Percentiles rank a stretch among this genome's conserved stretches.
Evolutionary conservation across 768 basidiomycete species (phyloP).

Genomic region (Leucocoprinus leucothites): DNA sequence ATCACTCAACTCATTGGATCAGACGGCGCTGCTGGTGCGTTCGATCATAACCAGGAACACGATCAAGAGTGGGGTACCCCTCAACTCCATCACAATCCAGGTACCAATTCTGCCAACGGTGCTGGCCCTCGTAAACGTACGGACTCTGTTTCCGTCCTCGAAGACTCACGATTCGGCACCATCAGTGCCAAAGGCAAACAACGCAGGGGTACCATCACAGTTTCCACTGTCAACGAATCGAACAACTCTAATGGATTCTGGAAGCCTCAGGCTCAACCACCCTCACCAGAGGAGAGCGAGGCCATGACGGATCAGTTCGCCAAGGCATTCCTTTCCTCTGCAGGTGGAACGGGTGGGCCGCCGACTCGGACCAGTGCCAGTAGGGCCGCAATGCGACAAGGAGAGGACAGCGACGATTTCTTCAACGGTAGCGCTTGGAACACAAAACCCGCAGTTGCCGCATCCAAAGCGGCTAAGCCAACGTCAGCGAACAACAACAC

Average conservation of each 20-base stretch:
- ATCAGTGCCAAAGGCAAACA: constrained; percentile 3
- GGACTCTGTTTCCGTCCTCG: constrained; percentile 10
- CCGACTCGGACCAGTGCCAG: neutral
- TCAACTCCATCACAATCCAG: neutral
- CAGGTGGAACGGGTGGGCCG: neutral
- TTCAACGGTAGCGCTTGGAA: constrained; percentile 7
- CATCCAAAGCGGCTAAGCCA: neutral
- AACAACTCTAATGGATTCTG: neutral
- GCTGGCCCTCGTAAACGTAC: neutral
- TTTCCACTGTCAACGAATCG: neutral
- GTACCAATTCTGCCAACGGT: neutral
- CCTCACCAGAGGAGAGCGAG: constrained; percentile 7
- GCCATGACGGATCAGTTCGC: constrained; percentile 7
- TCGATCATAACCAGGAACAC: neutral
- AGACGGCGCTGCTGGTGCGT: neutral
- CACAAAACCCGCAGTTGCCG: neutral
- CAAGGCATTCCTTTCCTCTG: neutral
- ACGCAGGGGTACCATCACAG: constrained; percentile 6
- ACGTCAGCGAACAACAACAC: neutral
- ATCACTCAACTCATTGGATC: constrained; percentile 4
- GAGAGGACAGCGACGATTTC: constrained; percentile 1
- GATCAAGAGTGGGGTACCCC: constrained; percentile 6
- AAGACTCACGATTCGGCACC: constrained; percentile 2
- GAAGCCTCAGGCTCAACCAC: constrained; percentile 5
- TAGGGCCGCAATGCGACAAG: neutral